phyloP scores from a whole-genome alignment of 2,329 filamentous ascomycete genomes.

The Ceratocystiopsis sp. region DNA sequence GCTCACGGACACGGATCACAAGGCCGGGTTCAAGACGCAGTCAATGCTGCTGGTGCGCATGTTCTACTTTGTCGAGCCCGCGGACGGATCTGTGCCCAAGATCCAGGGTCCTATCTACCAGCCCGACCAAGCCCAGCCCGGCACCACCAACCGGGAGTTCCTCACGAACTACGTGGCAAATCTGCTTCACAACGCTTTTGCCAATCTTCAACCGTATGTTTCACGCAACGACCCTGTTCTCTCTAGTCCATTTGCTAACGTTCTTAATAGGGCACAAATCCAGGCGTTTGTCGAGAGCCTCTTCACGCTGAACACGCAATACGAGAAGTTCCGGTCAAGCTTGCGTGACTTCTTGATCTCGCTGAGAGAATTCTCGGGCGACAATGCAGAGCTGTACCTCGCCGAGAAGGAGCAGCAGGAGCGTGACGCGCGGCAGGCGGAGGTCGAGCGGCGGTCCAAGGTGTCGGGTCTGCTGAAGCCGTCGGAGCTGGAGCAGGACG shows the following conservation, averaged over 20 bases:
- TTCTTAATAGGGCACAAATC: slow-evolving; percentile 56
- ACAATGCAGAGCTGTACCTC: slow-evolving; percentile 84
- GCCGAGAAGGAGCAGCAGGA: slow-evolving; percentile 92
- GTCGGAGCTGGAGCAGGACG: slow-evolving; percentile 82
- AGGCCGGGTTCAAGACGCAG: slow-evolving; percentile 97
- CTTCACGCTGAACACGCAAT: slow-evolving; percentile 73
- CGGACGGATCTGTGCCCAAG: slow-evolving; percentile 54
- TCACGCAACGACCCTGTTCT: not conserved
- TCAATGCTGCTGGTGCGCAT: slow-evolving; percentile 84
- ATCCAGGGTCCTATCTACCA: slow-evolving; percentile 85
- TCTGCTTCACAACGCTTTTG: slow-evolving; percentile 76
- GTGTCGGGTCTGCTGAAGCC: slow-evolving; percentile 93
- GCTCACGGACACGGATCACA: slow-evolving; percentile 92
- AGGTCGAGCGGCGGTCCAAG: slow-evolving; percentile 84
- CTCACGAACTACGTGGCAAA: slow-evolving; percentile 73
- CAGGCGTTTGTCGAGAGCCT: slow-evolving; percentile 77
- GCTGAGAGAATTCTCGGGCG: slow-evolving; percentile 88
- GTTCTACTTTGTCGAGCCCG: slow-evolving; percentile 82
- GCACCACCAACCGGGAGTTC: slow-evolving; percentile 83
- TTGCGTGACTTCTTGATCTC: slow-evolving; percentile 95
- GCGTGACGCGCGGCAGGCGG: slow-evolving; percentile 67
- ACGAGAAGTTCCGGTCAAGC: slow-evolving; percentile 89
- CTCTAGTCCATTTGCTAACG: not conserved
- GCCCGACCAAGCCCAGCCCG: slow-evolving; percentile 62
- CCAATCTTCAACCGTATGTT: slow-evolving; percentile 75